Conservation (phyloP, 1,284 basidiomycete genomes). For the Apiotrichum gamsii region DNA sequence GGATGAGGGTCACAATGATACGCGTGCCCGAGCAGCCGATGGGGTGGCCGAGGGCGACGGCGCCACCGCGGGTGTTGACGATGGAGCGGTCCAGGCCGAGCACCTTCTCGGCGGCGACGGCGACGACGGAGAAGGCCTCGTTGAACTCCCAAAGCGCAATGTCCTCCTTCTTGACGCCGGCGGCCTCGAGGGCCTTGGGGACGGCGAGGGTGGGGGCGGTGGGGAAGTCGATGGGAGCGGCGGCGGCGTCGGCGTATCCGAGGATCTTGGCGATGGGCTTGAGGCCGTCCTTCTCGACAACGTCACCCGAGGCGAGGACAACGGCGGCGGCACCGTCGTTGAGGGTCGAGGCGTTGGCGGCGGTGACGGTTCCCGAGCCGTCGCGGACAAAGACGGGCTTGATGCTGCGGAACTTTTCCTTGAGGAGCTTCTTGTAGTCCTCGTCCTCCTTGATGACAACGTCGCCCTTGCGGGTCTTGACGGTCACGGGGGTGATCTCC, state of each 20-base stretch:
- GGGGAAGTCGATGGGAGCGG: constrained; percentile 96
- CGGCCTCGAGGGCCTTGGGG: constrained; percentile 79
- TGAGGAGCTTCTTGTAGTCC: constrained; percentile 92
- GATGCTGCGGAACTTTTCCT: constrained; percentile 82
- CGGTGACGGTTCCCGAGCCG: constrained; percentile 84
- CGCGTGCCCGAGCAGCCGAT: constrained; percentile 93
- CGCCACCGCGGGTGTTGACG: constrained; percentile 91
- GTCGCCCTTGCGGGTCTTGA: constrained; percentile 93
- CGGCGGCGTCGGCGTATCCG: constrained; percentile 92
- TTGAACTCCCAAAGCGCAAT: constrained; percentile 95
- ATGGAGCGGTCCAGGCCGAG: constrained; percentile 76
- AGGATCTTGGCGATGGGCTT: constrained; percentile 87
- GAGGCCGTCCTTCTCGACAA: constrained; percentile 77
- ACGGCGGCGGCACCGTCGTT: constrained; percentile 97
- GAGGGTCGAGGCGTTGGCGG: constrained; percentile 91
- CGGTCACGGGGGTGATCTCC: constrained; percentile 86
- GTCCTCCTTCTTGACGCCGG: constrained; percentile 74
- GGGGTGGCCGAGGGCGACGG: constrained; percentile 85
- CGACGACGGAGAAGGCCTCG: constrained; percentile 95
- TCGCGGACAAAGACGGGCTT: constrained; percentile 81
- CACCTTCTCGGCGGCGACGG: constrained; percentile 83
- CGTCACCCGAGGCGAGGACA: constrained; percentile 84
- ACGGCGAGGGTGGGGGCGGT: constrained; percentile 87
- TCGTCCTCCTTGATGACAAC: constrained; percentile 87
- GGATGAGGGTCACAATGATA: constrained; percentile 89